These are phyloP conservation scores for Nowakowskiella sp. DNA, from an alignment of 192 early-diverging fungal genomes.

Conservation along the genomic window DNA sequence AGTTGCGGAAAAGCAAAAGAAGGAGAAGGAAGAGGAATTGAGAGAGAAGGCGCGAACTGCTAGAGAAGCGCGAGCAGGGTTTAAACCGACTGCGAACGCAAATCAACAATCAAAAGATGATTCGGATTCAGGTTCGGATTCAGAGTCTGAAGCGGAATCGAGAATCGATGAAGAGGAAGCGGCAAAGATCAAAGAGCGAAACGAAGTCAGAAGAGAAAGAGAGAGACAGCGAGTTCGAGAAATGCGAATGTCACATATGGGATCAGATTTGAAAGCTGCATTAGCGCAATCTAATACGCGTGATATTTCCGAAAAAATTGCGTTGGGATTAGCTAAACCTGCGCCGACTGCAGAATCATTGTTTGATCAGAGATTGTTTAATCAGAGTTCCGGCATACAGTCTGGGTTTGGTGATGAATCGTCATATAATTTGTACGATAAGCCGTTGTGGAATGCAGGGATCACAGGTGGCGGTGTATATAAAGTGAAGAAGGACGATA, in stretches of 20 bases:
- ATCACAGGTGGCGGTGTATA: constrained; percentile 10
- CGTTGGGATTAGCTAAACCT: constrained; percentile 90
- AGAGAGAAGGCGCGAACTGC: constrained; percentile 86
- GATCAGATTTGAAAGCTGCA: constrained; percentile 67
- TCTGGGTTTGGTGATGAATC: constrained; percentile 90
- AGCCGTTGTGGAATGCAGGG: constrained; percentile 62
- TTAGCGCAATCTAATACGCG: constrained; percentile 33
- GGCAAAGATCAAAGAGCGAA: constrained; percentile 64
- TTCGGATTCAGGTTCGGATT: constrained; percentile 12
- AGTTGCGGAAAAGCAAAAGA: constrained; percentile 88
- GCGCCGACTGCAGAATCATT: constrained; percentile 79
- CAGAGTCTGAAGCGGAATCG: constrained; percentile 28
- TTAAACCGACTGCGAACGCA: constrained; percentile 13
- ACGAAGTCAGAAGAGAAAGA: constrained; percentile 75
- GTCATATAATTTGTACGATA: constrained; percentile 90
- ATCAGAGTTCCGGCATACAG: constrained; percentile 75
- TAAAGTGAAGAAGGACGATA: constrained; percentile 42
- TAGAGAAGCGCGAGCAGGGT: constrained; percentile 74
- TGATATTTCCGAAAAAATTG: constrained; percentile 98
- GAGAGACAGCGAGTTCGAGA: constrained; percentile 82
- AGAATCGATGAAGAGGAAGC: constrained; percentile 53
- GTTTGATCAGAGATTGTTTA: constrained; percentile 93
- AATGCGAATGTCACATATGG: constrained; percentile 79
- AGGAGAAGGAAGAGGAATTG: constrained; percentile 84
- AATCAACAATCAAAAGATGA: constrained; percentile 19